phyloP scores from a whole-genome alignment of 257 asterid genomes.

The Nicotiana otophora region DNA sequence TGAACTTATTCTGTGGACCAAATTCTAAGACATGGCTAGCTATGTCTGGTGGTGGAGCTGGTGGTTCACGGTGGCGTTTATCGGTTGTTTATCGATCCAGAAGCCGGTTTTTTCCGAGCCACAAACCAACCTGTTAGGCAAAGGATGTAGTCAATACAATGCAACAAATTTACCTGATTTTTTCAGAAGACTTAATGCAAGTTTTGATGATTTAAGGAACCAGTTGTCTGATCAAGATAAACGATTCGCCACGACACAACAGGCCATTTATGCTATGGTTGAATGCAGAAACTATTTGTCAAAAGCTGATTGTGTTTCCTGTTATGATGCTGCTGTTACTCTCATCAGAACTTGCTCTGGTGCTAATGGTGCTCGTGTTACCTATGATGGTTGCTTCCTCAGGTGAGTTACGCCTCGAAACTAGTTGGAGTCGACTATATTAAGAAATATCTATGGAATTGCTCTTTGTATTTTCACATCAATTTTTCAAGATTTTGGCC shows the following conservation, averaged over 20 bases:
- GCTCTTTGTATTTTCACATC: background rate
- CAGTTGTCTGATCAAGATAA: constrained; percentile 37
- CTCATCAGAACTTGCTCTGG: constrained; percentile 65
- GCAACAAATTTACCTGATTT: constrained; percentile 41
- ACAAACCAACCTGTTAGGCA: constrained; percentile 48
- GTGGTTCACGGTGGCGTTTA: constrained; percentile 10
- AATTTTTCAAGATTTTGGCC: background rate
- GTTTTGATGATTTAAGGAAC: constrained; percentile 47
- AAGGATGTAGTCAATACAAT: constrained; percentile 70
- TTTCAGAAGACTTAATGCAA: constrained; percentile 49
- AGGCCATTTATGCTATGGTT: constrained; percentile 69
- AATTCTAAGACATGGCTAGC: background rate
- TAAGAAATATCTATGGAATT: background rate
- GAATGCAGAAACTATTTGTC: constrained; percentile 76
- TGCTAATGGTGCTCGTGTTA: constrained; percentile 78
- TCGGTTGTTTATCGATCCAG: background rate
- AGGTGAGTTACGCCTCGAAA: constrained; percentile 32
- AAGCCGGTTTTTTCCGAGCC: constrained; percentile 37
- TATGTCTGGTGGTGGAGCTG: constrained; percentile 6
- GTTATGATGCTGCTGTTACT: constrained; percentile 63
- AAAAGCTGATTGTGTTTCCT: constrained; percentile 52
- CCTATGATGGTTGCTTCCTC: constrained; percentile 82
- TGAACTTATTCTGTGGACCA: background rate
- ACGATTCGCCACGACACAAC: constrained; percentile 67
- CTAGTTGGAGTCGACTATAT: background rate